phyloP scores from a whole-genome alignment of 495 filamentous ascomycete species.

The Xylaria flabelliformis region DNA sequence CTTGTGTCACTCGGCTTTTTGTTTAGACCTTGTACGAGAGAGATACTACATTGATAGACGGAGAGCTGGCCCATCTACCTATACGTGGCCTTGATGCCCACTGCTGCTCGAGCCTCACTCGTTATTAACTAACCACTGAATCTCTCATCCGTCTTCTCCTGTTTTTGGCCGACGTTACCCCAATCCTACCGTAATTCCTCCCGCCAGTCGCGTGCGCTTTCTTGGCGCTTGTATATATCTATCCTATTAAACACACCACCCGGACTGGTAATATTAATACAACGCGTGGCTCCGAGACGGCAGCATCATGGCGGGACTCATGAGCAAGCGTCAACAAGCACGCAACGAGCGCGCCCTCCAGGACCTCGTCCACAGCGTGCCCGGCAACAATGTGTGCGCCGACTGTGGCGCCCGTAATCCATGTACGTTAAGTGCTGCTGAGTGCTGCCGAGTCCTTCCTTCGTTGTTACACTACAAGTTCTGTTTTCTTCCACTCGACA shows the following conservation, averaged over 20 bases:
- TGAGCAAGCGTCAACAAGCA: conserved; percentile 93
- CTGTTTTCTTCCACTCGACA: not conserved
- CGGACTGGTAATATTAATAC: conserved; percentile 21
- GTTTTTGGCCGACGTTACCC: conserved; percentile 25
- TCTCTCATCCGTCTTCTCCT: conserved; percentile 5
- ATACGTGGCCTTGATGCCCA: conserved; percentile 12
- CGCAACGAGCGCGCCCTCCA: conserved; percentile 93
- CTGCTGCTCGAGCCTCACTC: conserved; percentile 3
- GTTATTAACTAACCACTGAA: conserved; percentile 1
- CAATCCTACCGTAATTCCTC: conserved; percentile 20
- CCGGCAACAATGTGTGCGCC: conserved; percentile 93
- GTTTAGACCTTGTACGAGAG: not conserved
- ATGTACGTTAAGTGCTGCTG: conserved; percentile 62
- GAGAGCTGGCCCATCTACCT: not conserved
- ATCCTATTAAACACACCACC: conserved; percentile 6
- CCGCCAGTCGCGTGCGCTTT: conserved; percentile 22
- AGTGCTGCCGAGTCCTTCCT: conserved; percentile 10
- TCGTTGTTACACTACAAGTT: conserved; percentile 18
- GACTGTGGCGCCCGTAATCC: conserved; percentile 93
- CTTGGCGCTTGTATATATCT: conserved; percentile 27
- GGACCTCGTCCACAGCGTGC: conserved; percentile 83
- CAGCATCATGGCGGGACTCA: conserved; percentile 51
- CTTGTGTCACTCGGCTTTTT: conserved; percentile 10
- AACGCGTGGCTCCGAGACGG: not conserved
- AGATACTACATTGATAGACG: not conserved